A percentile compares a stretch with the other conserved stretches of the same genome.
These are phyloP conservation scores for Tylopilus subfusipes DNA, from an alignment of 768 basidiomycete species.

Conservation along the genomic window DNA sequence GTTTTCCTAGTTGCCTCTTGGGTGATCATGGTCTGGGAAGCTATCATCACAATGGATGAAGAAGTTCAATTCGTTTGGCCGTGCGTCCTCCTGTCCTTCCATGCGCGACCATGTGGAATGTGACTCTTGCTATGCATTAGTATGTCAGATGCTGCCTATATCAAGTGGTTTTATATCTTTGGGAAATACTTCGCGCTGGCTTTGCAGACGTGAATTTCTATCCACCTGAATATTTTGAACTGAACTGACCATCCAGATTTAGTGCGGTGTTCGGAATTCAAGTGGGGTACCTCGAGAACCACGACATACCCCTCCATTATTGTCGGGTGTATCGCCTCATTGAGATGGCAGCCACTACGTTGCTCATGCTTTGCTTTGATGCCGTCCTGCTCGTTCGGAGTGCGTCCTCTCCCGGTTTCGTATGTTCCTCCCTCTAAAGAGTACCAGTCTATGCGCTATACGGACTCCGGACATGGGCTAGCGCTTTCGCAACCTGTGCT, in stretches of 20 bases:
- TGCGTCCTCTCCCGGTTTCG: slow-evolving; percentile 1
- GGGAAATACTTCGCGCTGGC: slow-evolving; percentile 18
- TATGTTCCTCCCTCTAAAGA: background rate
- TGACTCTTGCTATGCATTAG: slow-evolving; percentile 1
- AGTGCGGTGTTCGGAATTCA: slow-evolving; percentile 11
- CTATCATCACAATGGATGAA: slow-evolving; percentile 11
- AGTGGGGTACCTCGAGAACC: background rate
- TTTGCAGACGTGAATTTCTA: slow-evolving; percentile 13
- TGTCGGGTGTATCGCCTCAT: slow-evolving; percentile 14
- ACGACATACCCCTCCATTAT: background rate
- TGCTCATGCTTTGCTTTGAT: slow-evolving; percentile 20
- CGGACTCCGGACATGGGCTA: background rate
- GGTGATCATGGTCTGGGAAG: slow-evolving; percentile 18
- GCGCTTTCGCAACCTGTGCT: background rate
- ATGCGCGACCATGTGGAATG: background rate
- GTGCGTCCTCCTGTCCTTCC: slow-evolving; percentile 13
- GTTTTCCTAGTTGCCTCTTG: slow-evolving; percentile 6
- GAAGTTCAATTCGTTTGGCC: slow-evolving; percentile 23
- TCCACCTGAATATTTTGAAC: background rate
- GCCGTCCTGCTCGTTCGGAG: slow-evolving; percentile 22
- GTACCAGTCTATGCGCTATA: slow-evolving; percentile 21
- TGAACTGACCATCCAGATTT: background rate
- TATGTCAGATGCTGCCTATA: slow-evolving; percentile 10
- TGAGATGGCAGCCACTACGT: slow-evolving; percentile 9
- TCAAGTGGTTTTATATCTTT: slow-evolving; percentile 30